phyloP scores from a whole-genome alignment of 441 rosid genomes.

The Mallotus japonicus region DNA sequence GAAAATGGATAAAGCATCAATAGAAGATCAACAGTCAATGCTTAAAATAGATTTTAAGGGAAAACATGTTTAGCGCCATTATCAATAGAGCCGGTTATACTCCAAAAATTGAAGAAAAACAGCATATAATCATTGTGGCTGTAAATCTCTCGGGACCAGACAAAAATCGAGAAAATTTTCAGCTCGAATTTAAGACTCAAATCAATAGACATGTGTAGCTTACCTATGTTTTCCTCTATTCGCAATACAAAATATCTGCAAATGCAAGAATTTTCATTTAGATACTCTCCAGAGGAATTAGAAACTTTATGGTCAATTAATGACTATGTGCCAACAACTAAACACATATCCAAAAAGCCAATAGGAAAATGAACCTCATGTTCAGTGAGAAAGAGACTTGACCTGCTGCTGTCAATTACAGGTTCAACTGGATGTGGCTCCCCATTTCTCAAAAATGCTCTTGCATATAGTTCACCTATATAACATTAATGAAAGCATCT shows the following conservation, averaged over 20 bases:
- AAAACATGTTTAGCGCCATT: slow-evolving; percentile 6
- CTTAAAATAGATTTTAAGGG: neutral
- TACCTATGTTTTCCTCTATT: slow-evolving; percentile 88
- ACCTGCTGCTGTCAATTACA: slow-evolving; percentile 99
- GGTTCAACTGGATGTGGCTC: slow-evolving; percentile 96
- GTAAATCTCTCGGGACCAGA: neutral
- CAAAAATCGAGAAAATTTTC: neutral
- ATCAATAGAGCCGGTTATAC: neutral
- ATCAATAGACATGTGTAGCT: slow-evolving; percentile 27
- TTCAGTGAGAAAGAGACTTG: slow-evolving; percentile 22
- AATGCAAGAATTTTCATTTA: slow-evolving; percentile 29
- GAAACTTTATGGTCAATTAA: too few species aligned
- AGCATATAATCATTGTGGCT: neutral
- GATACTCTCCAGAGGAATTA: slow-evolving; percentile 20
- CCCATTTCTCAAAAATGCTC: slow-evolving; percentile 86
- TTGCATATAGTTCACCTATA: slow-evolving; percentile 81
- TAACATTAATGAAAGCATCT: slow-evolving; percentile 10
- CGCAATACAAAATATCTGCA: slow-evolving; percentile 98
- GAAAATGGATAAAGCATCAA: neutral
- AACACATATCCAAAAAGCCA: slow-evolving; percentile 2
- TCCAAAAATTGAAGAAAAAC: neutral
- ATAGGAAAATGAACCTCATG: slow-evolving; percentile 3
- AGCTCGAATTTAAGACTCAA: slow-evolving; percentile 10
- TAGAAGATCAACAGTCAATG: neutral
- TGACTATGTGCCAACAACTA: neutral